Conservation (phyloP, 805 yeast species). For the Yarrowia keelungensis region DNA sequence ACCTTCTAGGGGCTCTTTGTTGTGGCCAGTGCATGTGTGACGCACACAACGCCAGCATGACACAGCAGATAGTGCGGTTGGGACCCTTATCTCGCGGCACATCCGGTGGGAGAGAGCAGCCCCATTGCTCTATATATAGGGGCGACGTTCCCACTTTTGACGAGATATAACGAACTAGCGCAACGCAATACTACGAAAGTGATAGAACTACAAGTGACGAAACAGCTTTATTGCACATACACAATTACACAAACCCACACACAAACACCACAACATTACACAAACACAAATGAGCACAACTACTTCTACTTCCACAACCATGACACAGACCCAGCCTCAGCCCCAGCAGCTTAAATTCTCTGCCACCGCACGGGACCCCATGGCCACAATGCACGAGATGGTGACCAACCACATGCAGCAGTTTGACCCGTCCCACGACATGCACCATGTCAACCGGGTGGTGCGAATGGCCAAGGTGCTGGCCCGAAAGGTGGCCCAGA, state of each 20-base stretch:
- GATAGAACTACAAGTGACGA: slow-evolving; percentile 7
- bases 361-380: slow-evolving; percentile 27
- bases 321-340: slow-evolving; percentile 34
- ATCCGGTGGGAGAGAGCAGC: slow-evolving; percentile 21
- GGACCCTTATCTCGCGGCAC: slow-evolving; percentile 34
- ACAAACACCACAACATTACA: not conserved
- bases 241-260: slow-evolving; percentile 6
- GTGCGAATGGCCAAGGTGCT: slow-evolving; percentile 45
- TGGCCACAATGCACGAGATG: slow-evolving; percentile 27
- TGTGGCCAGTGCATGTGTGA: slow-evolving; percentile 28
- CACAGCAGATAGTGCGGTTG: slow-evolving; percentile 35
- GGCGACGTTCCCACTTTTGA: not conserved
- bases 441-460: slow-evolving; percentile 48
- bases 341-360: slow-evolving; percentile 30
- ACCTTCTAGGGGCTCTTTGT: slow-evolving; percentile 30
- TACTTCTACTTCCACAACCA: slow-evolving; percentile 26
- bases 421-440: slow-evolving; percentile 50
- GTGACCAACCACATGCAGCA: slow-evolving; percentile 43
- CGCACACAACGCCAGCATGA: slow-evolving; percentile 31
- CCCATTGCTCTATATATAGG: slow-evolving; percentile 28
- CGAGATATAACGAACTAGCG: slow-evolving; percentile 23
- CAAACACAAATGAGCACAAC: slow-evolving; percentile 37
- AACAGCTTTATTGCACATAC: not conserved
- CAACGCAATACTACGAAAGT: slow-evolving; percentile 13
- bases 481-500: slow-evolving; percentile 41